These are phyloP conservation scores for Pythium periplocum DNA, from an alignment of 352 stramenopile genomes.

Conservation along the genomic window DNA sequence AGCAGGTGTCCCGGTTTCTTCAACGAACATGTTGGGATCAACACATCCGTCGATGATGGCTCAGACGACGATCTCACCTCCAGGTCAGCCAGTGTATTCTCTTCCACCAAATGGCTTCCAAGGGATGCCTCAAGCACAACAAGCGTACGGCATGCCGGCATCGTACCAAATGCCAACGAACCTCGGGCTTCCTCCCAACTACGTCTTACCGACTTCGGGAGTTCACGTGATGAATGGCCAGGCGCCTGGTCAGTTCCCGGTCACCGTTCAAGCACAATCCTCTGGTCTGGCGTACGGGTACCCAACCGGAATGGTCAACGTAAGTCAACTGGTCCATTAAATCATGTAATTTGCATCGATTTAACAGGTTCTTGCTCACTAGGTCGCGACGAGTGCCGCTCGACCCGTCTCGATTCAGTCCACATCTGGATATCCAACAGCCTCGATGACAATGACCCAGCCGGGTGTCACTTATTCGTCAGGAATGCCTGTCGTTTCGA, in stretches of 20 bases:
- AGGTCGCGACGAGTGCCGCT: constrained; percentile 7
- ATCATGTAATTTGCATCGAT: no score
- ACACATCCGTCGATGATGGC: constrained; percentile 15
- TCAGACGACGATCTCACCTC: constrained; percentile 29
- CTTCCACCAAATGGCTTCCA: constrained; percentile 39
- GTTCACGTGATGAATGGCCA: neutral
- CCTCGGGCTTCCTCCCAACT: constrained; percentile 40
- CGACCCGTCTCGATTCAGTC: constrained; percentile 5
- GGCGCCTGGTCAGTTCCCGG: constrained; percentile 9
- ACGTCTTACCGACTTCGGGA: constrained; percentile 30
- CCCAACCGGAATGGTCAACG: neutral
- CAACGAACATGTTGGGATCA: constrained; percentile 8
- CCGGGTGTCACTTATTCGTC: no score
- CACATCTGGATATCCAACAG: constrained; percentile 5
- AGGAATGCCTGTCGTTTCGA: constrained; percentile 1
- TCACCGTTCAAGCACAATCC: constrained; percentile 3
- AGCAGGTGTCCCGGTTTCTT: neutral
- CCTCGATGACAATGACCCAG: constrained; percentile 2
- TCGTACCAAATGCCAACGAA: constrained; percentile 43
- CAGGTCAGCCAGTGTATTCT: constrained; percentile 40
- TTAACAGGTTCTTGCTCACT: no score
- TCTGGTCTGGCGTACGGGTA: constrained; percentile 7
- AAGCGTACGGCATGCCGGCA: constrained; percentile 27
- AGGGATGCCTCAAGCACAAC: constrained; percentile 25
- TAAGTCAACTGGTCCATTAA: neutral